phyloP scores from a whole-genome alignment of 164 flowering plant species.

The Dillenia suffruticosa region DNA sequence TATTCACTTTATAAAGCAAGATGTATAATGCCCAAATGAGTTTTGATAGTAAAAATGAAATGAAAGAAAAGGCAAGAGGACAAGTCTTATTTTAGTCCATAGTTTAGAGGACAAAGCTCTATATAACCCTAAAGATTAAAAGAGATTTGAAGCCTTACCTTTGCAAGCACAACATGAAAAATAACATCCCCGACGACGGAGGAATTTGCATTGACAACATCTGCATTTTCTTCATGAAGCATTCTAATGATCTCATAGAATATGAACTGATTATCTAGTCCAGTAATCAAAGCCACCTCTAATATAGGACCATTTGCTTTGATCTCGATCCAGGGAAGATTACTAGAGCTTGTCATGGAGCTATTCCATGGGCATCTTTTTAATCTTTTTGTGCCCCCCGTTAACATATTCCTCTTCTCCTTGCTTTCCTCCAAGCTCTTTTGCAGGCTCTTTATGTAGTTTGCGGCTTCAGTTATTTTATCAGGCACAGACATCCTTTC shows the following conservation, averaged over 20 bases:
- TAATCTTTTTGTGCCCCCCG: constrained; percentile 5
- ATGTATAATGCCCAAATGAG: too few relatives aligned
- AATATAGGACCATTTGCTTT: background rate
- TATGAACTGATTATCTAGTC: constrained; percentile 2
- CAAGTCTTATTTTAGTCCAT: too few relatives aligned
- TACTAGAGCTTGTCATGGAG: background rate
- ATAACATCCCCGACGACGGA: constrained; percentile 1
- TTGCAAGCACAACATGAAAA: background rate
- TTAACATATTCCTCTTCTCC: constrained; percentile 21
- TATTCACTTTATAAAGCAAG: too few relatives aligned
- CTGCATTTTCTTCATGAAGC: constrained; percentile 13
- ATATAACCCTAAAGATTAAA: background rate
- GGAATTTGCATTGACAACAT: background rate
- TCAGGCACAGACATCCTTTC: constrained; percentile 20
- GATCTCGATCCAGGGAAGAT: background rate
- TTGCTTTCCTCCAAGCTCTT: constrained; percentile 9
- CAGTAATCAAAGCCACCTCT: constrained; percentile 1
- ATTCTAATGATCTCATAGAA: constrained; percentile 4
- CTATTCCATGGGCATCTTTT: background rate
- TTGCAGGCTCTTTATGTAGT: constrained; percentile 22
- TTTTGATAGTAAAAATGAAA: too few relatives aligned
- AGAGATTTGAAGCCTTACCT: background rate
- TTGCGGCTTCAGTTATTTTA: constrained; percentile 25
- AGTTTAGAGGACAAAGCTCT: too few relatives aligned
- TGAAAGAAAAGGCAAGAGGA: too few relatives aligned